These are phyloP conservation scores for Lactarius vividus DNA, from an alignment of 768 basidiomycete genomes.

Conservation along the genomic window DNA sequence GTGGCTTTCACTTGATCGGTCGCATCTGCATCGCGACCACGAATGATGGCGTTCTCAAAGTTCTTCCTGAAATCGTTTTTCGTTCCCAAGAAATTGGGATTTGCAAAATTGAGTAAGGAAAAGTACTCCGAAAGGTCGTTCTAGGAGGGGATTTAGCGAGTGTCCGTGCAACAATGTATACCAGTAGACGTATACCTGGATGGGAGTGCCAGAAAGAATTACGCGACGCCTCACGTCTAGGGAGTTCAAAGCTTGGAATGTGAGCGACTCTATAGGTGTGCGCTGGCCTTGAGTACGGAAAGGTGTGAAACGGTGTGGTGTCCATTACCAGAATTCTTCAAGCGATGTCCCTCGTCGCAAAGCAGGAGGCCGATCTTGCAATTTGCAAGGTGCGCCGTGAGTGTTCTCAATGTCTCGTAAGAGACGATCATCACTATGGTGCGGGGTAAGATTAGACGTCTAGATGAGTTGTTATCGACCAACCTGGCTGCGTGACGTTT, in stretches of 20 bases:
- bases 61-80: constrained; percentile 94
- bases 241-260: constrained; percentile 78
- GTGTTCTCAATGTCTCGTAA: constrained; percentile 88
- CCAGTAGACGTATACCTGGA: constrained; percentile 52
- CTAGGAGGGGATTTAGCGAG: constrained; percentile 38
- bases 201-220: constrained; percentile 91
- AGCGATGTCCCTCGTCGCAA: constrained; percentile 94
- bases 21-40: constrained; percentile 87
- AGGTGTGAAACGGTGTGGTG: constrained; percentile 27
- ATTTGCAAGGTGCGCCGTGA: constrained; percentile 70
- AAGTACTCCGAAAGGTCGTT: constrained; percentile 96
- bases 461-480: constrained; percentile 18
- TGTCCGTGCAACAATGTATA: not conserved
- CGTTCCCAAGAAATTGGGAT: constrained; percentile 84
- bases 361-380: constrained; percentile 89
- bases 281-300: not conserved
- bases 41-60: constrained; percentile 87
- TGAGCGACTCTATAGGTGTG: constrained; percentile 64
- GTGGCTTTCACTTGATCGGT: constrained; percentile 73
- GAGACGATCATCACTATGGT: constrained; percentile 93
- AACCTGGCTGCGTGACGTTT: constrained; percentile 90
- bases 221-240: constrained; percentile 88
- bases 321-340: constrained; percentile 87
- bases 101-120: constrained; percentile 88
- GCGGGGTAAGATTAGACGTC: not conserved